These are phyloP conservation scores for Solanum lignicaule DNA, from an alignment of 257 asterid species.

Conservation along the genomic window DNA sequence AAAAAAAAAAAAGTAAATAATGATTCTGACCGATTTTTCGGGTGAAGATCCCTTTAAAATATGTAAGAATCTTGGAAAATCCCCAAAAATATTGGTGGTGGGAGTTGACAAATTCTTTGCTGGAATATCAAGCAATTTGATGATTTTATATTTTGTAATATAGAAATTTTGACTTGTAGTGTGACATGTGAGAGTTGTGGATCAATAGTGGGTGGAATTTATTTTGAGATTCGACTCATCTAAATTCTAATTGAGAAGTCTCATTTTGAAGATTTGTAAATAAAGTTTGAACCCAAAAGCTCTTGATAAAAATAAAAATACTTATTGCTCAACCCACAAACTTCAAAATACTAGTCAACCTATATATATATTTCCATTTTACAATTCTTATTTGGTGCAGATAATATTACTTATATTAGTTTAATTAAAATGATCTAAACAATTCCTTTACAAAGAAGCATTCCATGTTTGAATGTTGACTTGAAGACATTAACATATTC, in stretches of 20 bases:
- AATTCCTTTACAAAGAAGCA: neutral
- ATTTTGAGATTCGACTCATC: neutral
- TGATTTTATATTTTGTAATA: neutral
- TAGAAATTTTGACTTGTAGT: neutral
- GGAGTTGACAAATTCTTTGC: neutral
- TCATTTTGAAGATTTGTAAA: neutral
- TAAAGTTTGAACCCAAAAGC: fast-evolving
- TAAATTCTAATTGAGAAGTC: neutral
- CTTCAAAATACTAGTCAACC: neutral
- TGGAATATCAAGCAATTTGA: neutral
- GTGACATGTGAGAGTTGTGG: neutral
- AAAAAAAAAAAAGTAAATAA: no score
- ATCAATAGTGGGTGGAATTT: neutral
- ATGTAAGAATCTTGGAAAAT: neutral
- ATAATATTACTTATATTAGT: neutral
- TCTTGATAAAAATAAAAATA: no score
- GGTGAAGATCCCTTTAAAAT: neutral
- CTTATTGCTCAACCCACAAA: no score
- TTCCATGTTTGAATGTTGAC: neutral
- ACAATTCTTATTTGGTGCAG: neutral
- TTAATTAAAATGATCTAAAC: neutral
- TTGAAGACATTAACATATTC: neutral
- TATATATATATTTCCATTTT: neutral
- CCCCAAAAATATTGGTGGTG: neutral
- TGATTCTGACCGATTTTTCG: no score